Percentiles rank a stretch among this genome's conserved stretches.
Evolutionary conservation across 306 rosid genomes (phyloP).

Genomic region (Biancaea sappan): DNA sequence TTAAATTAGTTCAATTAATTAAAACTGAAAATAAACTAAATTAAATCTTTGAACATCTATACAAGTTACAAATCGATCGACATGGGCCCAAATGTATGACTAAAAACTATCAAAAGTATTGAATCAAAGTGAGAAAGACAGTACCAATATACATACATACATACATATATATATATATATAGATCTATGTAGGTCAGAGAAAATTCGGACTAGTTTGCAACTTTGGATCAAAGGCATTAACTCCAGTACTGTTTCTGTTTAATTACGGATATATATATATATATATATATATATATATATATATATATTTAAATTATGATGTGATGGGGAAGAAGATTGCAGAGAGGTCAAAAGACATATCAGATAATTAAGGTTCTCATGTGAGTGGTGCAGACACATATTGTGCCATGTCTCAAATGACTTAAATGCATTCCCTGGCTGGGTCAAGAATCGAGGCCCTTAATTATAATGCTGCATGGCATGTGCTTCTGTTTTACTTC

Average conservation of each 20-base stretch:
- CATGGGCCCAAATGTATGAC: background rate
- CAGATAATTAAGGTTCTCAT: constrained; percentile 15
- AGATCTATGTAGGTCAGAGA: background rate
- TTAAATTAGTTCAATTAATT: too few relatives aligned
- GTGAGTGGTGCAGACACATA: constrained; percentile 12
- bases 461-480: constrained; percentile 13
- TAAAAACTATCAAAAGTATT: too few relatives aligned
- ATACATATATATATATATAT: background rate
- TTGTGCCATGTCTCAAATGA: constrained; percentile 23
- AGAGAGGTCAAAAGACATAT: background rate
- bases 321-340: background rate
- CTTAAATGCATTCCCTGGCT: background rate
- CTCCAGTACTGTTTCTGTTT: background rate
- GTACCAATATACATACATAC: too few relatives aligned
- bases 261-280: too few relatives aligned
- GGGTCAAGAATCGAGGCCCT: background rate
- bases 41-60: too few relatives aligned
- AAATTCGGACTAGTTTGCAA: background rate
- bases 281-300: too few relatives aligned
- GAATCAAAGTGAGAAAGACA: background rate
- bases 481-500: constrained; percentile 25
- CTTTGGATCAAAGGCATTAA: background rate
- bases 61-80: too few relatives aligned
- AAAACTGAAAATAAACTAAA: too few relatives aligned
- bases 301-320: background rate